A percentile compares a stretch with the other conserved stretches of the same genome.
These are phyloP conservation scores for Pulveroboletus frians DNA, from an alignment of 768 basidiomycete species.

Conservation along the genomic window DNA sequence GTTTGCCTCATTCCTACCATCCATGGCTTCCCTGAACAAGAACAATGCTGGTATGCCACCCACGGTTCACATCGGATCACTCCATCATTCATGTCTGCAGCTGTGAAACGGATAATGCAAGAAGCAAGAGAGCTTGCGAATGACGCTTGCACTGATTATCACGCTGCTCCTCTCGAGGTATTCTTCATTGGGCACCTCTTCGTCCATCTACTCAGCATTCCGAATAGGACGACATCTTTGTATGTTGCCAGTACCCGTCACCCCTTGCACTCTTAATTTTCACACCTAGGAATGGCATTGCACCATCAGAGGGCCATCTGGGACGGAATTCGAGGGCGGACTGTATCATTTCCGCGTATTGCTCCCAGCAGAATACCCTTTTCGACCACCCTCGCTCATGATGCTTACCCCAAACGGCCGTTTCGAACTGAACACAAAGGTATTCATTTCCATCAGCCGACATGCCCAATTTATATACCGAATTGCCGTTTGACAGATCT, in stretches of 20 bases:
- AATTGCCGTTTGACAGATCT: conserved; percentile 51
- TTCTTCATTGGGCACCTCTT: conserved; percentile 11
- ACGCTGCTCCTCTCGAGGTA: conserved; percentile 77
- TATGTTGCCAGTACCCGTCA: conserved; percentile 33
- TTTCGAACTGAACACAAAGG: conserved; percentile 95
- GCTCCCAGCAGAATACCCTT: conserved; percentile 91
- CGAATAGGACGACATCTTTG: conserved; percentile 80
- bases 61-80: not conserved
- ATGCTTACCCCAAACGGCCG: conserved; percentile 96
- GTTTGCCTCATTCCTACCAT: conserved; percentile 16
- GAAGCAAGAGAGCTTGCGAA: conserved; percentile 86
- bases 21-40: conserved; percentile 63
- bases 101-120: conserved; percentile 96
- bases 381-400: conserved; percentile 93
- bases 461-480: conserved; percentile 11
- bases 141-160: conserved; percentile 83
- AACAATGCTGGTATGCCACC: conserved; percentile 72
- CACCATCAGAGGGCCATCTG: conserved; percentile 84
- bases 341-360: conserved; percentile 94
- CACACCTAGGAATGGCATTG: conserved; percentile 84
- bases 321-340: conserved; percentile 90
- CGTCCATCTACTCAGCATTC: conserved; percentile 8
- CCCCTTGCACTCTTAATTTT: conserved; percentile 19
- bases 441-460: conserved; percentile 30
- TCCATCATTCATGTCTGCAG: conserved; percentile 32